Percentiles rank a stretch among this genome's conserved stretches.
Evolutionary conservation across 1,284 basidiomycete species (phyloP).

Genomic region (Tilletia caries): DNA sequence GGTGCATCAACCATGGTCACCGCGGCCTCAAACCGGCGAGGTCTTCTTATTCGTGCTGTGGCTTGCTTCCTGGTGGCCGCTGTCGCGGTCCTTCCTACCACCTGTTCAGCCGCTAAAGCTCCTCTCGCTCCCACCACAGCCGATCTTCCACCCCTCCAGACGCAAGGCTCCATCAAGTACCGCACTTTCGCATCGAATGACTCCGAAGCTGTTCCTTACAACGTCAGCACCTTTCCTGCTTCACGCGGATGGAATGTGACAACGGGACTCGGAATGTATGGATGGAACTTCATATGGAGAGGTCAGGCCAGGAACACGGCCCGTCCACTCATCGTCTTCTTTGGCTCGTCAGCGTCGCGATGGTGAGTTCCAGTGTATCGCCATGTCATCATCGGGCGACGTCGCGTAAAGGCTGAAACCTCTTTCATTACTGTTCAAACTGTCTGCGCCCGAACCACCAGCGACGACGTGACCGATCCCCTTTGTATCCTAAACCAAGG

Average conservation of each 20-base stretch:
- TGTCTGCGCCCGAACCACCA: too few species aligned
- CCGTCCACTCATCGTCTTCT: background rate
- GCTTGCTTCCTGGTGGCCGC: too few species aligned
- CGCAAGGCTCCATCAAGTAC: background rate
- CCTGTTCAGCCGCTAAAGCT: background rate
- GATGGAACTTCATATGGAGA: background rate
- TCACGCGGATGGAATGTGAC: background rate
- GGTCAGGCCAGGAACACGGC: background rate
- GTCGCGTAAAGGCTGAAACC: too few species aligned
- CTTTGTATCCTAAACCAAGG: constrained; percentile 2
- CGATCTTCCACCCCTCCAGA: background rate
- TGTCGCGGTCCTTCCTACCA: background rate
- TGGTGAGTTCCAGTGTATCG: background rate
- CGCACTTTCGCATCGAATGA: background rate
- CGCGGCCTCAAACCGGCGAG: too few species aligned
- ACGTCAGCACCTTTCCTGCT: background rate
- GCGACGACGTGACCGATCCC: background rate
- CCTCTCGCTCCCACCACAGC: background rate
- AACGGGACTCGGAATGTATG: background rate
- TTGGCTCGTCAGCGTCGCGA: background rate
- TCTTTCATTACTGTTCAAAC: too few species aligned
- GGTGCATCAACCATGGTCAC: too few species aligned
- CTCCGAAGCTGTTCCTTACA: background rate
- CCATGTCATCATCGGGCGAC: too few species aligned
- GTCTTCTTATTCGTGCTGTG: too few species aligned